Conservation (phyloP, 306 rosid genomes). For the Acacia crassicarpa region DNA sequence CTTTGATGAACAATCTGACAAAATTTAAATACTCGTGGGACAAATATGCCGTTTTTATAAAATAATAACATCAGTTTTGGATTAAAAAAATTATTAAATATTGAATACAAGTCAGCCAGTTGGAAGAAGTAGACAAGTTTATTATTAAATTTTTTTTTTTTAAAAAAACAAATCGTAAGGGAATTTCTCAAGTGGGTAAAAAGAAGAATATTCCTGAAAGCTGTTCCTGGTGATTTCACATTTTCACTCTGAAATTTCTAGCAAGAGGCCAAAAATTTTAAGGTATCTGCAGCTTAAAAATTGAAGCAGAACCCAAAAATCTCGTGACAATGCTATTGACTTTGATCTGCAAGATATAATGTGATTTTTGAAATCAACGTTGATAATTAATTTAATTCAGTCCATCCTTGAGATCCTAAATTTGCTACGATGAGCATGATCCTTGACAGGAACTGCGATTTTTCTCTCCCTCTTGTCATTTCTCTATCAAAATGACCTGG, state of each 20-base stretch:
- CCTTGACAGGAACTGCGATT: constrained; percentile 15
- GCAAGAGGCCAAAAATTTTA: constrained; percentile 21
- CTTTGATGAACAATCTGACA: background rate
- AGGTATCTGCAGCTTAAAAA: constrained; percentile 22
- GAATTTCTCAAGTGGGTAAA: constrained; percentile 33
- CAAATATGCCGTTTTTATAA: background rate
- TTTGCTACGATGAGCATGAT: constrained; percentile 27
- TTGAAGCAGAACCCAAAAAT: constrained; percentile 29
- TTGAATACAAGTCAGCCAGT: background rate
- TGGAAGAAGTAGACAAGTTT: constrained; percentile 24
- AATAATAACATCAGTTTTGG: too few species aligned
- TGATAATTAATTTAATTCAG: background rate
- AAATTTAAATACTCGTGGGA: background rate
- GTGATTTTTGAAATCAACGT: background rate
- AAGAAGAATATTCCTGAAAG: constrained; percentile 39
- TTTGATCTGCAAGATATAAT: background rate
- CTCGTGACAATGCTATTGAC: constrained; percentile 27
- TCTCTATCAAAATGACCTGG: constrained; percentile 19
- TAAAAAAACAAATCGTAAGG: too few species aligned
- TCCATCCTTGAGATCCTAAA: constrained; percentile 30
- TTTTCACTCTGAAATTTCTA: constrained; percentile 22
- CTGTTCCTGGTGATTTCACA: constrained; percentile 12
- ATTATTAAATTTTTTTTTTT: too few species aligned
- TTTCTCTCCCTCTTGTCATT: constrained; percentile 27
- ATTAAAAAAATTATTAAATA: background rate